Base-by-base conservation (phyloP, 2,329 filamentous ascomycete genomes). In the Rachicladosporium sp. region DNA sequence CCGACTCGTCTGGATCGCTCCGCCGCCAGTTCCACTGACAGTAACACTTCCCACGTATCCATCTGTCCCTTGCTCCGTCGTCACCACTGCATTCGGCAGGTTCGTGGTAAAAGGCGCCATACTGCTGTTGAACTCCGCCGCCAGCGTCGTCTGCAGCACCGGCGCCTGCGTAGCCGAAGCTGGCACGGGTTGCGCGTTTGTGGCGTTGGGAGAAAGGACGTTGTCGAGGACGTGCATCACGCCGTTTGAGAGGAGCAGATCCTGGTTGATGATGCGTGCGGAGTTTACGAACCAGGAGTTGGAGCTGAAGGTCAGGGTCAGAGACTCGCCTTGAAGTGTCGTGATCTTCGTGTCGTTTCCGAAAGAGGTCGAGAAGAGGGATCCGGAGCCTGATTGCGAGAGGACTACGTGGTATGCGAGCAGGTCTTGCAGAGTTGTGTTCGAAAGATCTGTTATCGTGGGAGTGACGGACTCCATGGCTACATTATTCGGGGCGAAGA, bases 321-420 rank as follows among this genome's bases (percentile, higher is more conserved):
- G 8, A 2, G 23, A 27, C 4, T 27, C 23, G 23, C 23, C 23
- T 6, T 27, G 23, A 2, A 27, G 23, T 27, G 23, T 27, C 23
- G 23, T 27, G 23, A 27, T 27, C 23, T 27, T 27, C 4, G 23
- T 27, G 23, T 27, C 23, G 4, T 27, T 27, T 4, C 23, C 23
- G 4, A 27, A 27, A 7, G 23, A 27, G 8, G 23, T 27, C 8
- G 23, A 27, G 23, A 27, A 27, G 23, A 27, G 23, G 23, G 23
- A 27, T 27, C 23, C 23, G 23, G 23, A 27, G 23, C 23, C 23
- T 27, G 23, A 27, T 27, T 27, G 23, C 23, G 23, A 27, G 4
- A 27, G 64, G 33, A 82, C 58, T 37, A 82, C 67, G 54, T 84
- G 80, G 59, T 84, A 84, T 13, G 66, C 59, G 23, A 83, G 64